Base-by-base conservation (phyloP, 2,329 filamentous ascomycete genomes). In the Aureobasidium melanogenum region DNA sequence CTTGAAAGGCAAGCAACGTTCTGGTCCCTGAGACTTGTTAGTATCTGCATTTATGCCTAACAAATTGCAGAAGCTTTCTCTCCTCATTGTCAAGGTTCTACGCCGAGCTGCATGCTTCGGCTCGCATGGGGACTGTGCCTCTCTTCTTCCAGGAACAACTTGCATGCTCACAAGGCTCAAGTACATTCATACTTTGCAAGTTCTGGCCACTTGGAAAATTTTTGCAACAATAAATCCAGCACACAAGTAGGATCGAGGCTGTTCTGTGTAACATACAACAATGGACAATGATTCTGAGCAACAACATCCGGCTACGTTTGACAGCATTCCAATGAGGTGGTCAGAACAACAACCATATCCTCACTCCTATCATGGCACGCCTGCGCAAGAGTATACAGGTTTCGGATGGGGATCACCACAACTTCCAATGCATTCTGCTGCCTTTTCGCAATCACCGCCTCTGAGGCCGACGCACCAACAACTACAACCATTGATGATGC, bases 401-500 rank as follows among this genome's bases (percentile, higher is more conserved):
- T 84, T 84, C 66, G 85, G 79, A 62, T 91, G 88, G 73, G 77
- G 82, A 65, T 76, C 84, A 56, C 82, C 85, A 46, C 82, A 85
- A 19, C 78, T 87, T 66, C 78, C 84, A 34, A 77, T 84, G 66
- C 84, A 86, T 62, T 73, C 79, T 34, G 75, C 66, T 56, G 66
- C 67, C 76, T 62, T 84, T 79, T 67, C 75, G 72, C 65, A 78
- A 80, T 66, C 81, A 84, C 67, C 80, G 83, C 66, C 81, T 81
- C 83, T 63, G 60, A 80, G 80, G 62, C 69, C 76, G 30, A 76
- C 78, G 34, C 78, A 79, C 63, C 77, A 77, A 63, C 83, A 84
- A 64, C 75, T 89, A 22, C 84, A 88, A 24, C 87, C 89, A 70
- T 77, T 92, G 65, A 86, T 89, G 67, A 88, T 89, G 77, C 85